Percentiles rank a stretch among this genome's conserved stretches.
phyloP scores from a whole-genome alignment of 1,139 yeast species.

The Debaryomyces robertsiae region DNA sequence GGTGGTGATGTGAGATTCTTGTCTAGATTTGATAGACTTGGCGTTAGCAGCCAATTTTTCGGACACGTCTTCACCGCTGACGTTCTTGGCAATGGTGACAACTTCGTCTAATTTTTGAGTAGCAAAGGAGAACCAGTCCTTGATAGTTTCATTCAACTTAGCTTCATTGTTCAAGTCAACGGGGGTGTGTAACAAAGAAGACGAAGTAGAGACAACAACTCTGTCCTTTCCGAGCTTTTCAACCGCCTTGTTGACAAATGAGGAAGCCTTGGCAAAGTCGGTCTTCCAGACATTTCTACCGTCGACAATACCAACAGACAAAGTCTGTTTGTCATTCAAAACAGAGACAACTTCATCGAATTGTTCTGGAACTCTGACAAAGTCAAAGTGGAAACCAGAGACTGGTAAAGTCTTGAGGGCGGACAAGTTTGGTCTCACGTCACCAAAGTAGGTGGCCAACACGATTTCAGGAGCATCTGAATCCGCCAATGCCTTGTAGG shows the following conservation, averaged over 20 bases:
- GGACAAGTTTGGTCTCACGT: conserved; percentile 91
- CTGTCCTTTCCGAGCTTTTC: conserved; percentile 85
- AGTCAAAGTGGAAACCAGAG: conserved; percentile 95
- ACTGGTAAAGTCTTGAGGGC: conserved; percentile 91
- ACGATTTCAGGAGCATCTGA: conserved; percentile 74
- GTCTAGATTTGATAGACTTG: conserved; percentile 82
- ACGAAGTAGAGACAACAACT: conserved; percentile 90
- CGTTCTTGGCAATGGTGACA: conserved; percentile 86
- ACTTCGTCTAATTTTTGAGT: conserved; percentile 94
- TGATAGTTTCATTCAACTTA: conserved; percentile 86
- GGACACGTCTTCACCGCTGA: conserved; percentile 73
- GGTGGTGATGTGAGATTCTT: conserved; percentile 84
- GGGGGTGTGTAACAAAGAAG: conserved; percentile 97
- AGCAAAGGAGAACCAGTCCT: conserved; percentile 98
- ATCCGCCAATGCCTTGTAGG: conserved; percentile 71
- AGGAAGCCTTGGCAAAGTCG: conserved; percentile 85
- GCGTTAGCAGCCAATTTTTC: conserved; percentile 81
- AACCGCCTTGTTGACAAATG: conserved; percentile 77
- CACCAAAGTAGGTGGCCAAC: conserved; percentile 95
- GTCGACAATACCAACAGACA: conserved; percentile 95
- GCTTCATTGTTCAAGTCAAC: conserved; percentile 91
- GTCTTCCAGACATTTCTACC: conserved; percentile 99
- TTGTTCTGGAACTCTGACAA: conserved; percentile 96
- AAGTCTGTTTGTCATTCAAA: conserved; percentile 63
- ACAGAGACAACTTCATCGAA: conserved; percentile 76